Percentiles rank a stretch among this genome's conserved stretches.
phyloP scores from a whole-genome alignment of 2,329 filamentous ascomycete species.

The Chalaropsis ovoidea region DNA sequence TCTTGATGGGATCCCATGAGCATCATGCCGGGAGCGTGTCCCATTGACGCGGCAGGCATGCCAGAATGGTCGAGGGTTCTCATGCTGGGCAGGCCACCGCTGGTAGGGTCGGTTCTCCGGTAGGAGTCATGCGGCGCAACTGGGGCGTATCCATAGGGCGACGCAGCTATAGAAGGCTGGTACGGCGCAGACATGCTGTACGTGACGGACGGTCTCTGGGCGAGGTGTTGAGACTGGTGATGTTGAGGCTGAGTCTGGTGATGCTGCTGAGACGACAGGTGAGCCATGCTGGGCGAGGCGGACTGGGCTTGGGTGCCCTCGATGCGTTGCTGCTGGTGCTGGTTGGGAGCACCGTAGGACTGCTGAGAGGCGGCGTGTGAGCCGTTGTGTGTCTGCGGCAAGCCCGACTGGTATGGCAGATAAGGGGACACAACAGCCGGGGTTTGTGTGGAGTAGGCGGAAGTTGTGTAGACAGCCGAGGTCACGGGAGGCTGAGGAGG shows the following conservation, averaged over 20 bases:
- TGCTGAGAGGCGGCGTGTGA: conserved; percentile 16
- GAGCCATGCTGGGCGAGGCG: conserved; percentile 20
- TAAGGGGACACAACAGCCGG: conserved; percentile 15
- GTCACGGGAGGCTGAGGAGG: conserved; percentile 17
- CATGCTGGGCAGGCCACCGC: conserved; percentile 34
- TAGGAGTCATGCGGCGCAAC: conserved; percentile 21
- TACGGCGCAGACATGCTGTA: conserved; percentile 23
- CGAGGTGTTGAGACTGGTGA: not conserved
- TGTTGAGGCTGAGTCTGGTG: conserved; percentile 7
- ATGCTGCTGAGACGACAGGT: conserved; percentile 16
- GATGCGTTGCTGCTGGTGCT: conserved; percentile 19
- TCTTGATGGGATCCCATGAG: conserved; percentile 24
- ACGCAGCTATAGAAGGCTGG: conserved; percentile 18
- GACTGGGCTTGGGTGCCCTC: conserved; percentile 22
- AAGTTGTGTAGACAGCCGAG: conserved; percentile 16
- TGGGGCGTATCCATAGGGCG: conserved; percentile 22
- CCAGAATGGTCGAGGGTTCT: conserved; percentile 33
- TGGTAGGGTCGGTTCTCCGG: conserved; percentile 20
- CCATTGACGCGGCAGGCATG: conserved; percentile 14
- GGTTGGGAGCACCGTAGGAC: conserved; percentile 11
- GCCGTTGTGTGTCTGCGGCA: conserved; percentile 16
- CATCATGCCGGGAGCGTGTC: conserved; percentile 15
- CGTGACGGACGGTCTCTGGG: conserved; percentile 19
- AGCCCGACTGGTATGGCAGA: conserved; percentile 13
- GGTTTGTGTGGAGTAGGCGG: conserved; percentile 17